Conservation (phyloP, 2,329 filamentous ascomycete genomes). For the Aspergillus terreus region DNA sequence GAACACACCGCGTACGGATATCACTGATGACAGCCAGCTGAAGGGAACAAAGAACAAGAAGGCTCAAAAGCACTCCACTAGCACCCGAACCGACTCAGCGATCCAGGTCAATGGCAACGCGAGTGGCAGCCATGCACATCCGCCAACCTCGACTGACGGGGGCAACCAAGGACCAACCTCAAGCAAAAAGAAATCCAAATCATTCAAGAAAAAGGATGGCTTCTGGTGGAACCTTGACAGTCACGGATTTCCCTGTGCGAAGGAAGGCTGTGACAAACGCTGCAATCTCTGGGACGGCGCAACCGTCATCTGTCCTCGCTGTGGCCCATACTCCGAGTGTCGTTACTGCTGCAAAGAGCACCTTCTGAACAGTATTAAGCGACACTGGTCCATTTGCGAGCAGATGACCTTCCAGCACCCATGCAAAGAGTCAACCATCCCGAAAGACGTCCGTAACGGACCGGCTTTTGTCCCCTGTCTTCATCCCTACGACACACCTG, state of each 20-base stretch:
- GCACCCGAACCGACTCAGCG: neutral
- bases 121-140: conserved; percentile 3
- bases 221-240: conserved; percentile 45
- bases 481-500: conserved; percentile 28
- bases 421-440: conserved; percentile 19
- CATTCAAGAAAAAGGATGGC: conserved; percentile 12
- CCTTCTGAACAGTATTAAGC: conserved; percentile 30
- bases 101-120: neutral
- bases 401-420: conserved; percentile 18
- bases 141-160: neutral
- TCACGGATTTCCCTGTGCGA: conserved; percentile 44
- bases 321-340: conserved; percentile 36
- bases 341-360: conserved; percentile 39
- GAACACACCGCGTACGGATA: conserved; percentile 8
- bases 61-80: neutral
- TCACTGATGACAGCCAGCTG: conserved; percentile 1
- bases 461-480: conserved; percentile 22
- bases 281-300: conserved; percentile 30
- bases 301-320: conserved; percentile 36
- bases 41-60: neutral
- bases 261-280: conserved; percentile 22
- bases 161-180: neutral
- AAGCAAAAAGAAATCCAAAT: neutral
- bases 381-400: conserved; percentile 32
- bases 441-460: conserved; percentile 13